Base-by-base conservation (phyloP, 1,284 basidiomycete species). In the Austroboletus niveus region DNA sequence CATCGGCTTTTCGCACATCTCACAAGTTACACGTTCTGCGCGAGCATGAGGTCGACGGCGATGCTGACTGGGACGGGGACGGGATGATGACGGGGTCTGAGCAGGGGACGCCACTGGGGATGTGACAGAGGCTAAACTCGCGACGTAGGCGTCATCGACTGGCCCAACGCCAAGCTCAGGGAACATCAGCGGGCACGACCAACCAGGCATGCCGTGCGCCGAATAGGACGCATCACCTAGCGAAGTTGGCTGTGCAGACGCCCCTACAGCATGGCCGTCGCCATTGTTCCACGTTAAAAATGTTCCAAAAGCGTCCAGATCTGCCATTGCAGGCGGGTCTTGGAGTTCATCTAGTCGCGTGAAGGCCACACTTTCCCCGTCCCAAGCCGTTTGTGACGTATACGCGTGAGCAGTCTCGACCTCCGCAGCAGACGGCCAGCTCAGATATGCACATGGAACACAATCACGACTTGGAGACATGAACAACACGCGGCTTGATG, bases 261-360 rank as follows among this genome's bases (percentile, higher is more conserved):
- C 27, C n/a, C 3, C 40, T 39, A 68, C 62, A 68, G 65, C 59
- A 47, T 64, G 62, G 63, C 2, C 0, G 29, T 6, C 1, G 12
- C 45, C 14, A 11, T 42, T 40, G 30, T 20, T 17, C 30, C 22
- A 47, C 10, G 30, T 57, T 45, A 45, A 27, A 48, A 22, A 4
- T 15, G 39, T 39, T 29, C 20, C 32, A 0, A 41, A 42, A 38
- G 8, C 8, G 8, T 43, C 34, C 31, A 14, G 8, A 48, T 47
- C 8, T 14, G 17, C 39, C 20, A 10, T 14, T 8, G 17, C 55
- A 55, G 65, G 32, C 48, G 62, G 54, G 45, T 41, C 61, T 58
- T 59, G 60, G 6, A 24, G 31, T 38, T 49, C n/a, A 36, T 45
- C 2, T 6, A 6, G 30, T 29, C 22, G 53, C 35, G 8, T 40